These are phyloP conservation scores for Neurospora sp. DNA, from an alignment of 495 filamentous ascomycete genomes.

Conservation along the genomic window DNA sequence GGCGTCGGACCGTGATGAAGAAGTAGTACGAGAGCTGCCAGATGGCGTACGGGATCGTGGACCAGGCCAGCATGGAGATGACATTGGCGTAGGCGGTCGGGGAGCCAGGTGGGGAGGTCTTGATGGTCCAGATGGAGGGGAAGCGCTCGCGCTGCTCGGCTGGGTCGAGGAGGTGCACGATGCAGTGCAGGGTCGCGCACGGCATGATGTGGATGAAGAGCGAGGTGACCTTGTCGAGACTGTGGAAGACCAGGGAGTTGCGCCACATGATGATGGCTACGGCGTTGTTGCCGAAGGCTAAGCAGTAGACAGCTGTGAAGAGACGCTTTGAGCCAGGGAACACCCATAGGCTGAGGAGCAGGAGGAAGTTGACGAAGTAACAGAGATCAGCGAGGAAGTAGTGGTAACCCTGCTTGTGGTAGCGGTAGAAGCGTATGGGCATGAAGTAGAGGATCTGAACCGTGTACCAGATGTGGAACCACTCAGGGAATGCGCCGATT, in stretches of 20 bases:
- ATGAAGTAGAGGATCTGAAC: constrained; percentile 82
- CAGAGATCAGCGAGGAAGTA: constrained; percentile 97
- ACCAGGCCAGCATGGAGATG: constrained; percentile 81
- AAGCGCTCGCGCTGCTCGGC: constrained; percentile 59
- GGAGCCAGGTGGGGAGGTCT: constrained; percentile 56
- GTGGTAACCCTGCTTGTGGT: constrained; percentile 83
- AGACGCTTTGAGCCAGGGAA: constrained; percentile 86
- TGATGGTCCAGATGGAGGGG: constrained; percentile 77
- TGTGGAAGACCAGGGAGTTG: constrained; percentile 96
- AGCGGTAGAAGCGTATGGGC: constrained; percentile 87
- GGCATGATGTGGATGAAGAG: constrained; percentile 99
- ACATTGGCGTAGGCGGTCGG: constrained; percentile 69
- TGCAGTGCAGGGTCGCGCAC: constrained; percentile 79
- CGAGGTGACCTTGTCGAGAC: constrained; percentile 88
- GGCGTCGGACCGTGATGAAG: constrained; percentile 83
- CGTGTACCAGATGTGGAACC: constrained; percentile 89
- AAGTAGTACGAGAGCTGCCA: constrained; percentile 92
- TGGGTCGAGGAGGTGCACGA: constrained; percentile 69
- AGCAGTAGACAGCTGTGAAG: constrained; percentile 85
- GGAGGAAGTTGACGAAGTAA: constrained; percentile 92
- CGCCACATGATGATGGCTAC: constrained; percentile 99
- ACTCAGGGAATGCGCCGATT: constrained; percentile 74
- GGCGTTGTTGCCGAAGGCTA: constrained; percentile 93
- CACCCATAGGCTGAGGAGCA: constrained; percentile 74
- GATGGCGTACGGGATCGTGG: constrained; percentile 78